Evolutionary conservation across 495 filamentous ascomycete species (phyloP), one percentile per base, ranked within the genome.

Genomic region (Podospora australis): DNA sequence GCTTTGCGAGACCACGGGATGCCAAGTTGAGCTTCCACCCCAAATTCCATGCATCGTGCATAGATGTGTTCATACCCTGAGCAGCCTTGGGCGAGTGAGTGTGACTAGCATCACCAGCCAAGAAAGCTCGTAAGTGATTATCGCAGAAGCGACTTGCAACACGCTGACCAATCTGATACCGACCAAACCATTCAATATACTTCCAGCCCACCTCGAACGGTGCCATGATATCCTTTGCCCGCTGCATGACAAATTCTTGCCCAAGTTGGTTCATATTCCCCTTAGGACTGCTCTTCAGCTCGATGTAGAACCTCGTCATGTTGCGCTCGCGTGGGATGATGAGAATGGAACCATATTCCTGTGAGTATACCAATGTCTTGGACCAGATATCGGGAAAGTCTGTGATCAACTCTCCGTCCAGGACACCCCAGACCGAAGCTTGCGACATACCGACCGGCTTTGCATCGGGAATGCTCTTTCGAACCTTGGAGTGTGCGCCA

Each of bases 1-100:
- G 72, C 32, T 71, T 64, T 0, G 74, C 74, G 22, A 79, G 64
- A 6, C 80, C 81, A 21, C 80, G 74, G 21, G 81, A 67, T 1
- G 79, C 75, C 20, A 80, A 68, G 46, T 76, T 78, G 25, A 90
- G 69, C 58, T 89, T 89, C 86, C 86, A 90, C 9, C 74, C 81
- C 4, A 90, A 67, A 50, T 89, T 89, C 72, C 80, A 87, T 10
- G 79, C 75, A 59, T 90, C 86, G 54, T 86, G 83, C 79, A 89
- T 82, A 40, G 76, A 80, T 41, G 84, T 78, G 54, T 89, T 89
- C 81, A 85, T 85, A n/a, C 85, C 85, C 58, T 87, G 86, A 3
- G 82, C 86, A 8, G 83, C 82, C 60, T 87, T 87, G 11, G 85
- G 83, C 9, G 78, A 81, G 61, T 88, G 85, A 0, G 85, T 88